A percentile compares a stretch with the other conserved stretches of the same genome.
Evolutionary conservation across 1,139 yeast genomes (phyloP).

Genomic region (Blastobotrys persicus): DNA sequence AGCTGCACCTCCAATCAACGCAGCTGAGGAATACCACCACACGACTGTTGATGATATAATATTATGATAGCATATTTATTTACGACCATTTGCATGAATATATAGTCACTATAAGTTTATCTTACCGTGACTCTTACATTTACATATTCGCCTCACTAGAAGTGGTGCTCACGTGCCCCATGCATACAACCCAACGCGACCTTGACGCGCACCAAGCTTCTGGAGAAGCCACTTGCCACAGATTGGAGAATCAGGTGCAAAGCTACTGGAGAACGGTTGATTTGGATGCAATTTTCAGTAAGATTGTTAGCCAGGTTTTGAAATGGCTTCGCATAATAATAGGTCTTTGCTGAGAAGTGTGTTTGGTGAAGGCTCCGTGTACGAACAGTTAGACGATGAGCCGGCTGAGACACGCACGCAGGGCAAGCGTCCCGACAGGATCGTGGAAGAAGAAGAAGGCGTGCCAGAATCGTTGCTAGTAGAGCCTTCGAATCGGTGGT

Average conservation of each 20-base stretch:
- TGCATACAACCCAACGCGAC: too few species aligned
- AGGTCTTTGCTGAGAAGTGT: background rate
- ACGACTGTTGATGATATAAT: slow-evolving; percentile 5
- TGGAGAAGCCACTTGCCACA: too few species aligned
- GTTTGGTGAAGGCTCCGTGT: slow-evolving; percentile 16
- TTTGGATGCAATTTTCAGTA: background rate
- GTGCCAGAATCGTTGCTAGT: slow-evolving; percentile 14
- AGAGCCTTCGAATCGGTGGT: slow-evolving; percentile 8
- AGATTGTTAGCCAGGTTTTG: background rate
- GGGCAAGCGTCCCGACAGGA: background rate
- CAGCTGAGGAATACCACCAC: background rate
- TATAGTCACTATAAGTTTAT: too few species aligned
- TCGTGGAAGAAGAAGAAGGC: slow-evolving; percentile 4
- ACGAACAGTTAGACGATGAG: slow-evolving; percentile 15
- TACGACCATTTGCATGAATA: too few species aligned
- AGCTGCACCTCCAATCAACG: background rate
- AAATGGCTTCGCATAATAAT: background rate
- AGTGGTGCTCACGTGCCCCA: too few species aligned
- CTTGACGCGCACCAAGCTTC: too few species aligned
- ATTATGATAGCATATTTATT: slow-evolving; percentile 2
- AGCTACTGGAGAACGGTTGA: too few species aligned
- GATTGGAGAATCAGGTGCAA: background rate
- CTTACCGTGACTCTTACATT: too few species aligned
- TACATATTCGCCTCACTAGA: too few species aligned
- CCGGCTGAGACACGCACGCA: slow-evolving; percentile 13